phyloP scores from a whole-genome alignment of 306 rosid genomes.

The Alnus rubra region DNA sequence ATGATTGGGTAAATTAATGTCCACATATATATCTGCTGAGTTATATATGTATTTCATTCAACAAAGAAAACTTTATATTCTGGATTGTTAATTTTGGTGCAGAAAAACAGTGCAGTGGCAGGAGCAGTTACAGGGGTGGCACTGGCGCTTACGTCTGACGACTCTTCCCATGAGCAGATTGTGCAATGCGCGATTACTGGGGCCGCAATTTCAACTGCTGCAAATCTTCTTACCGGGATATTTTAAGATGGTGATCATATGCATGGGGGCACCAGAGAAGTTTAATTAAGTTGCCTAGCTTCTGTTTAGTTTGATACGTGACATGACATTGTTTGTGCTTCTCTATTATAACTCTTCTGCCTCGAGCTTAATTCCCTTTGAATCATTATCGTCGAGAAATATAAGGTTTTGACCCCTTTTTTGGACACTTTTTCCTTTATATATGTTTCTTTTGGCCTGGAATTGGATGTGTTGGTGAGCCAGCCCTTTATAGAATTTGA shows the following conservation, averaged over 20 bases:
- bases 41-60: no score
- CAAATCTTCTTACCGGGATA: constrained; percentile 69
- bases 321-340: constrained; percentile 15
- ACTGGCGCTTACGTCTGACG: constrained; percentile 64
- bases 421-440: background rate
- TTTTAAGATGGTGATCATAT: constrained; percentile 34
- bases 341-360: background rate
- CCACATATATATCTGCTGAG: no score
- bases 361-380: background rate
- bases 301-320: background rate
- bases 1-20: constrained; percentile 67
- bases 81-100: constrained; percentile 30
- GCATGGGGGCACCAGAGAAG: background rate
- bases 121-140: constrained; percentile 84
- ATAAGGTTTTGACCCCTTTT: background rate
- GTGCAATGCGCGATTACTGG: constrained; percentile 87
- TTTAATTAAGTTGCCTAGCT: background rate
- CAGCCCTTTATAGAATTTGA: no score
- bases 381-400: background rate
- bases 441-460: no score
- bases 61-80: no score
- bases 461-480: no score
- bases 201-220: constrained; percentile 83
- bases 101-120: constrained; percentile 90
- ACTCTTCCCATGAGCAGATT: constrained; percentile 72